These are phyloP conservation scores for Noccaea caerulescens DNA, from an alignment of 345 rosid genomes.

Conservation along the genomic window DNA sequence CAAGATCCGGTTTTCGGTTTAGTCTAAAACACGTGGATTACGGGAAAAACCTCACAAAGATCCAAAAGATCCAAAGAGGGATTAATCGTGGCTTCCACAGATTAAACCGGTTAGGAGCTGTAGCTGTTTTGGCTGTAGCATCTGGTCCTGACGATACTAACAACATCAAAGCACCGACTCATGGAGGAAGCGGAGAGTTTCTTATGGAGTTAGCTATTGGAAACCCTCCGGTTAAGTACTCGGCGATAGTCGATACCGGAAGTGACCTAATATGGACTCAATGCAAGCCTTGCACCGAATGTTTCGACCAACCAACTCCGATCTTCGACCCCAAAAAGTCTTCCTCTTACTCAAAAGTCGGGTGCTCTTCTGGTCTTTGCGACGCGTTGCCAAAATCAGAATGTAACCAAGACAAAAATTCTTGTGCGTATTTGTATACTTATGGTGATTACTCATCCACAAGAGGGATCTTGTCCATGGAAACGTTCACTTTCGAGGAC, in stretches of 20 bases:
- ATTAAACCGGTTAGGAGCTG: slow-evolving; percentile 58
- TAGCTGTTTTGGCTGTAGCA: slow-evolving; percentile 54
- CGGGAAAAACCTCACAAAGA: slow-evolving; percentile 73
- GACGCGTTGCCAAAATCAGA: slow-evolving; percentile 53
- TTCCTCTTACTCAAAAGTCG: slow-evolving; percentile 56
- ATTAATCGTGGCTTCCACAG: slow-evolving; percentile 66
- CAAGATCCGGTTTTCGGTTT: slow-evolving; percentile 51
- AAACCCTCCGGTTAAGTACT: slow-evolving; percentile 58
- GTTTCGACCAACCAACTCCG: slow-evolving; percentile 73
- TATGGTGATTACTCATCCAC: slow-evolving; percentile 95
- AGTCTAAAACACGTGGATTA: slow-evolving; percentile 68
- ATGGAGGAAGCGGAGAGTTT: slow-evolving; percentile 82
- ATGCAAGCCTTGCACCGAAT: slow-evolving; percentile 79
- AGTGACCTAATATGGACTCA: slow-evolving; percentile 98
- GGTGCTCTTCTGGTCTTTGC: slow-evolving; percentile 70
- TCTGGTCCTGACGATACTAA: slow-evolving; percentile 39
- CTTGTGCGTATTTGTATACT: slow-evolving; percentile 71
- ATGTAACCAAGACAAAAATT: slow-evolving; percentile 41
- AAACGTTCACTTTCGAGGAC: slow-evolving; percentile 71
- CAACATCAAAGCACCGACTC: slow-evolving; percentile 52
- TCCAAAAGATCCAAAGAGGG: slow-evolving; percentile 70
- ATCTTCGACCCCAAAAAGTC: slow-evolving; percentile 78
- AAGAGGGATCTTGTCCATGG: slow-evolving; percentile 61
- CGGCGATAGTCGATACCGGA: slow-evolving; percentile 86
- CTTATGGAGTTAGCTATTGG: slow-evolving; percentile 75